Evolutionary conservation across 345 rosid genomes (phyloP).

Genomic region (Carallia brachiata): DNA sequence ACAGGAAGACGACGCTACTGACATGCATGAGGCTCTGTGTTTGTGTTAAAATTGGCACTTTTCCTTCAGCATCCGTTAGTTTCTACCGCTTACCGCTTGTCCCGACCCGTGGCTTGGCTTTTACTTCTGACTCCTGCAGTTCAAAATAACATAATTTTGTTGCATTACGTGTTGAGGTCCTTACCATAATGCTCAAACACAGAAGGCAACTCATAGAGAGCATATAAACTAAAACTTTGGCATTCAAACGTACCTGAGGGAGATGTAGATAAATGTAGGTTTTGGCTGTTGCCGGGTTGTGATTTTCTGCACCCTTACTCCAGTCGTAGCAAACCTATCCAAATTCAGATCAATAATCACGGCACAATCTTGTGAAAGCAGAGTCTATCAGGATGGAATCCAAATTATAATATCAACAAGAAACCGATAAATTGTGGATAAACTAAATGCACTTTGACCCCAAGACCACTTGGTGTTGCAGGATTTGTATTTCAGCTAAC

Average conservation of each 20-base stretch:
- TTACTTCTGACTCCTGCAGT: constrained; percentile 78
- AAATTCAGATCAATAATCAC: constrained; percentile 7
- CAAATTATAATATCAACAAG: too few relatives aligned
- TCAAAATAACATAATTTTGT: background rate
- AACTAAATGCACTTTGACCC: too few relatives aligned
- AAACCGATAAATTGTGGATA: too few relatives aligned
- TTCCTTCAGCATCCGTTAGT: background rate
- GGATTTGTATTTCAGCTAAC: too few relatives aligned
- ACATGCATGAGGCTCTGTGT: too few relatives aligned
- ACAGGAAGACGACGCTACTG: too few relatives aligned
- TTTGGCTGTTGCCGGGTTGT: constrained; percentile 71
- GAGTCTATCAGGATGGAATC: too few relatives aligned
- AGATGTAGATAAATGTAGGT: constrained; percentile 56
- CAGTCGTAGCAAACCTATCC: constrained; percentile 87
- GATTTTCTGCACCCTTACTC: constrained; percentile 89
- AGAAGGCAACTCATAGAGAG: background rate
- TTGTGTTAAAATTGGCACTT: too few relatives aligned
- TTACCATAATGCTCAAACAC: background rate
- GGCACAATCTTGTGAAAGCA: background rate
- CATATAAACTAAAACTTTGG: background rate
- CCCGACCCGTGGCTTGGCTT: constrained; percentile 64
- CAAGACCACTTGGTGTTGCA: too few relatives aligned
- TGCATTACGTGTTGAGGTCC: background rate
- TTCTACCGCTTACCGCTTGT: constrained; percentile 16
- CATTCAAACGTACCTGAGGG: constrained; percentile 44